Conservation (phyloP, 305 asterid species). For the Nicotiana rustica region DNA sequence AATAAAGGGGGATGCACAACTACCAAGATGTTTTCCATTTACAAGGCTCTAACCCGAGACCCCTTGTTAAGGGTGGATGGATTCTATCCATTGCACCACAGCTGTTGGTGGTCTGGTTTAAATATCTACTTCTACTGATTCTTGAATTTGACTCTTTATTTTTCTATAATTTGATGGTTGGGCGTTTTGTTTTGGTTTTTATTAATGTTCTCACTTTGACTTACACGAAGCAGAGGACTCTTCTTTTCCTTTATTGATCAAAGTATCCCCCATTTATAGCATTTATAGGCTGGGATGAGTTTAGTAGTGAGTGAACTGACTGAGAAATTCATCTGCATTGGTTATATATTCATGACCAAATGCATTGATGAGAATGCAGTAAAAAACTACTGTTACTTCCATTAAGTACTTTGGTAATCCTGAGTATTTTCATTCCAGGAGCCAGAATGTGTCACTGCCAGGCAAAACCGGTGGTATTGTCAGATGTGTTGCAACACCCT, state of each 20-base stretch:
- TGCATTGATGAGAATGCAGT: not conserved
- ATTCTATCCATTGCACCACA: too few species aligned
- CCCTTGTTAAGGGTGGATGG: too few species aligned
- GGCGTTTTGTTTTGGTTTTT: not conserved
- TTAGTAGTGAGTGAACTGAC: not conserved
- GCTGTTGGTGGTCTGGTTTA: not conserved
- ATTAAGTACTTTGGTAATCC: not conserved
- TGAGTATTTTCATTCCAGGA: conserved; percentile 46
- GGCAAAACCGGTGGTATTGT: conserved; percentile 51
- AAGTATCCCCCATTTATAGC: not conserved
- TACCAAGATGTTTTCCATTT: too few species aligned
- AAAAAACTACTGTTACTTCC: not conserved
- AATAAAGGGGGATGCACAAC: too few species aligned
- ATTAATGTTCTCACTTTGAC: not conserved
- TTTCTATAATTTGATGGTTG: not conserved
- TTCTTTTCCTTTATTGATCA: not conserved
- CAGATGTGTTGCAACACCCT: conserved; percentile 74
- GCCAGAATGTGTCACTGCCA: conserved; percentile 50
- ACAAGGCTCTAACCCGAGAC: too few species aligned
- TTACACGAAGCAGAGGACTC: not conserved
- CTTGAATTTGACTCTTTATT: not conserved
- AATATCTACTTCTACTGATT: not conserved
- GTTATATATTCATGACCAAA: not conserved
- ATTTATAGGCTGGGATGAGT: not conserved
- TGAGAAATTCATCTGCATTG: not conserved